Evolutionary conservation across 2,329 filamentous ascomycete species (phyloP).

Genomic region (Thielaviopsis punctulata): DNA sequence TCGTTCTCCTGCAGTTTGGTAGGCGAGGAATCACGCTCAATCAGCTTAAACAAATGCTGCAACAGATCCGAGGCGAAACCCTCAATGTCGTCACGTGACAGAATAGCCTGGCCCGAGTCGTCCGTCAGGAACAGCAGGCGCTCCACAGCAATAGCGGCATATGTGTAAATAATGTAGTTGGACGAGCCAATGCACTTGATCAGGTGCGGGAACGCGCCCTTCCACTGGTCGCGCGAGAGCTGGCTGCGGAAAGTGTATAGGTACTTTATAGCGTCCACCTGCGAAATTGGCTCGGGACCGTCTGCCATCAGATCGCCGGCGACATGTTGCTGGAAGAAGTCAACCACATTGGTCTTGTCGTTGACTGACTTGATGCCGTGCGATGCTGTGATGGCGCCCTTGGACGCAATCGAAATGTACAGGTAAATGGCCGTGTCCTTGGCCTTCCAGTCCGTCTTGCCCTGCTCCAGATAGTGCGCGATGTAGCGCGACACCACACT

Average conservation of each 20-base stretch:
- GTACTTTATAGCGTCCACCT: conserved; percentile 97
- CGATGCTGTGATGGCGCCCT: conserved; percentile 69
- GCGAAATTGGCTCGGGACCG: conserved; percentile 64
- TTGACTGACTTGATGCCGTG: conserved; percentile 89
- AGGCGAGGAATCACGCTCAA: conserved; percentile 68
- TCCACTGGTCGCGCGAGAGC: conserved; percentile 82
- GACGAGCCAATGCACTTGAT: conserved; percentile 79
- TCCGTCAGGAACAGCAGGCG: conserved; percentile 72
- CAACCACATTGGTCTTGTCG: conserved; percentile 68
- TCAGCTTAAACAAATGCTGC: conserved; percentile 76
- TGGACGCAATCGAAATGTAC: conserved; percentile 84
- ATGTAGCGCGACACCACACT: conserved; percentile 77
- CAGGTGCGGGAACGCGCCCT: conserved; percentile 70
- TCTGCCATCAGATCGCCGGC: conserved; percentile 70
- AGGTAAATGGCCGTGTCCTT: conserved; percentile 98
- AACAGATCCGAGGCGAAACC: conserved; percentile 74
- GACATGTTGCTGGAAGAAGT: conserved; percentile 89
- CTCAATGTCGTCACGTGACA: conserved; percentile 61
- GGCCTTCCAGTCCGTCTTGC: conserved; percentile 77
- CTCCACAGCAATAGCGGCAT: conserved; percentile 93
- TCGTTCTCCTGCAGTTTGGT: conserved; percentile 97
- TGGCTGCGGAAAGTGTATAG: conserved; percentile 94
- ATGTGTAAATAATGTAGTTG: conserved; percentile 95
- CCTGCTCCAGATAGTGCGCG: conserved; percentile 66
- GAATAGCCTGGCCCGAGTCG: conserved; percentile 57